These are phyloP conservation scores for Laetiporus sulphureus DNA, from an alignment of 1,284 basidiomycete genomes.

Conservation along the genomic window DNA sequence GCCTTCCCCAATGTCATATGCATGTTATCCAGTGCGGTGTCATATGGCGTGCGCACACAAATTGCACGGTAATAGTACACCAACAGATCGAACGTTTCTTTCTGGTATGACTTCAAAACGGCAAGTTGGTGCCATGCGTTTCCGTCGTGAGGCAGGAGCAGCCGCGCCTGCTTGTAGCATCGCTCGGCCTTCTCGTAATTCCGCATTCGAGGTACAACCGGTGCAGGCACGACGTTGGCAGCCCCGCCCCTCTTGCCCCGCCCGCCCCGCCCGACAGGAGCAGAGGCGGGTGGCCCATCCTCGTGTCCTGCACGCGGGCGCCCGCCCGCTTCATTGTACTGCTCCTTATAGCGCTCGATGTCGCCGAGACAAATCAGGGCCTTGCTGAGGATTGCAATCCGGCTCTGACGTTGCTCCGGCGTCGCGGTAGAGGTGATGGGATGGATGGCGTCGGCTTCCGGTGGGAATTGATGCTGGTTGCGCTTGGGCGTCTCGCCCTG, in stretches of 20 bases:
- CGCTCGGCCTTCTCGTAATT: constrained; percentile 73
- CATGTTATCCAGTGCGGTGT: constrained; percentile 84
- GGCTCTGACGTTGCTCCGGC: constrained; percentile 51
- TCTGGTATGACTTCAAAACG: constrained; percentile 81
- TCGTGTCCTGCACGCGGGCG: constrained; percentile 61
- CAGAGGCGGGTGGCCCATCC: constrained; percentile 33
- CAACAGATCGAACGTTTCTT: constrained; percentile 75
- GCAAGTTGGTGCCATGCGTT: constrained; percentile 95
- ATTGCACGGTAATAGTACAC: constrained; percentile 91
- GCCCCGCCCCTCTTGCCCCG: constrained; percentile 41
- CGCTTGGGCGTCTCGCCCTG: constrained; percentile 20
- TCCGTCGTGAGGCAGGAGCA: constrained; percentile 75
- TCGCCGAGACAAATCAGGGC: constrained; percentile 90
- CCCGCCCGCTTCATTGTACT: constrained; percentile 72
- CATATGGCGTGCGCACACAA: constrained; percentile 82
- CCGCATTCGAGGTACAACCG: constrained; percentile 27
- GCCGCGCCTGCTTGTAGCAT: constrained; percentile 81
- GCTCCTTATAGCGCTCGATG: constrained; percentile 88
- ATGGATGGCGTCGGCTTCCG: constrained; percentile 31
- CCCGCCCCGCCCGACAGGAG: constrained; percentile 31
- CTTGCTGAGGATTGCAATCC: constrained; percentile 76
- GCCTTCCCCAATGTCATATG: constrained; percentile 63
- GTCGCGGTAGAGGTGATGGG: constrained; percentile 35
- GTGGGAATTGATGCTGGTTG: constrained; percentile 53
- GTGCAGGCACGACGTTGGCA: constrained; percentile 24